Evolutionary conservation across 2,329 filamentous ascomycete species (phyloP).

Genomic region (Tolypocladium tundrense): DNA sequence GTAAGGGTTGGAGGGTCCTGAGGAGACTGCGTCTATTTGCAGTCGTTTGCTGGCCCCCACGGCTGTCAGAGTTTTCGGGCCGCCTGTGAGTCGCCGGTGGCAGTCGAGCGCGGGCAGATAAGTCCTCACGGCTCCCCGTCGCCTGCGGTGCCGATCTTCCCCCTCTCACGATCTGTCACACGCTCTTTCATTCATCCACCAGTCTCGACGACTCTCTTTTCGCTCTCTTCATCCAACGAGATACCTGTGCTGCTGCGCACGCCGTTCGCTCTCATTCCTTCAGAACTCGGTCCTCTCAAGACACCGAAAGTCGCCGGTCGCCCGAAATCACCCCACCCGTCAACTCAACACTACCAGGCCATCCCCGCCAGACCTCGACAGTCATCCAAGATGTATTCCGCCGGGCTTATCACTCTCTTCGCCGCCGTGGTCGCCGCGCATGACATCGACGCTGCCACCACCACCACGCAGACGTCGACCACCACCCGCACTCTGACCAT

Average conservation of each 20-base stretch:
- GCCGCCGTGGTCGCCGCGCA: slow-evolving; percentile 29
- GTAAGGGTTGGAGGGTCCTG: not conserved
- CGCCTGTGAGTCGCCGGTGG: not conserved
- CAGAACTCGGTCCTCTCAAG: not conserved
- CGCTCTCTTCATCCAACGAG: not conserved
- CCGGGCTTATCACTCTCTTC: slow-evolving; percentile 29
- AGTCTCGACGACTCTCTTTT: not conserved
- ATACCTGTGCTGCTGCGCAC: not conserved
- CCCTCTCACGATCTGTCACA: slow-evolving; percentile 3
- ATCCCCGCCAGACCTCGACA: not conserved
- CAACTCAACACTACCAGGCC: slow-evolving; percentile 4
- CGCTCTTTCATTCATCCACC: not conserved
- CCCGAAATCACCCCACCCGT: not conserved
- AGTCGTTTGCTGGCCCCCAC: not conserved
- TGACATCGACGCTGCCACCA: slow-evolving; percentile 20
- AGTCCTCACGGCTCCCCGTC: not conserved
- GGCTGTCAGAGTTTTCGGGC: not conserved
- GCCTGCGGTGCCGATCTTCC: not conserved
- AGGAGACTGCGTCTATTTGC: not conserved
- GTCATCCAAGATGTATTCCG: slow-evolving; percentile 33
- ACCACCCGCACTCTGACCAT: slow-evolving; percentile 33
- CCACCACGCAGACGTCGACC: slow-evolving; percentile 33
- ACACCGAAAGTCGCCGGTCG: not conserved
- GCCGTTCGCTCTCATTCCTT: not conserved
- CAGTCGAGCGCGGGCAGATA: not conserved